These are phyloP conservation scores for Candida morakotiae DNA, from an alignment of 805 yeast genomes.

Conservation along the genomic window DNA sequence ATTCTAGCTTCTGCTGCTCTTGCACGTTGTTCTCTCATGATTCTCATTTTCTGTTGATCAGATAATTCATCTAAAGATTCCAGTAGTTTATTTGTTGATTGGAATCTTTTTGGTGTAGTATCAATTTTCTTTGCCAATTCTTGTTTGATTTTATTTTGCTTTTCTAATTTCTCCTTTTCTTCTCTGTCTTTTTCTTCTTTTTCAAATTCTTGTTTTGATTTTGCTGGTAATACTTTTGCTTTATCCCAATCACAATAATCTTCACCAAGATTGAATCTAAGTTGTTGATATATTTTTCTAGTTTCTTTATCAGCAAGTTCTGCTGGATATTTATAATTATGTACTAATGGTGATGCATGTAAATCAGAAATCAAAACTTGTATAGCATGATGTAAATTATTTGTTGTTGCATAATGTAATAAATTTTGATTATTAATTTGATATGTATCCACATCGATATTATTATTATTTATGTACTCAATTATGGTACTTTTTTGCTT, in stretches of 20 bases:
- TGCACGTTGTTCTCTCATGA: conserved; percentile 93
- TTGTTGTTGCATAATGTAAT: conserved; percentile 71
- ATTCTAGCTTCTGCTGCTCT: conserved; percentile 91
- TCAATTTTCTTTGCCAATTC: conserved; percentile 43
- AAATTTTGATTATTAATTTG: conserved; percentile 63
- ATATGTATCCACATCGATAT: conserved; percentile 46
- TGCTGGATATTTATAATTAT: conserved; percentile 65
- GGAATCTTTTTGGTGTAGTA: conserved; percentile 25
- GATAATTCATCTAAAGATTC: conserved; percentile 57
- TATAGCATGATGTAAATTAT: conserved; percentile 66
- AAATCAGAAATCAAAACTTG: conserved; percentile 55
- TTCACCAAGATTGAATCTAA: conserved; percentile 69
- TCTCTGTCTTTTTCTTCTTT: conserved; percentile 31
- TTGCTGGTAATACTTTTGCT: conserved; percentile 60
- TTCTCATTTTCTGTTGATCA: conserved; percentile 67
- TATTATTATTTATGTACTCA: conserved; percentile 55
- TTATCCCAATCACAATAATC: conserved; percentile 61
- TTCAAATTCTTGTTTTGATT: conserved; percentile 56
- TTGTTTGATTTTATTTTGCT: conserved; percentile 38
- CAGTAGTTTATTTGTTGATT: conserved; percentile 12
- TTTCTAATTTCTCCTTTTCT: conserved; percentile 33
- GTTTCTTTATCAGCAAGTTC: conserved; percentile 55
- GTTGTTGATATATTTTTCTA: conserved; percentile 59
- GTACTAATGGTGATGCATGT: conserved; percentile 65
- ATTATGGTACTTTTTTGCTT: conserved; percentile 72